Base-by-base conservation (phyloP, 1,139 yeast genomes). In the Diutina ranongensis region DNA sequence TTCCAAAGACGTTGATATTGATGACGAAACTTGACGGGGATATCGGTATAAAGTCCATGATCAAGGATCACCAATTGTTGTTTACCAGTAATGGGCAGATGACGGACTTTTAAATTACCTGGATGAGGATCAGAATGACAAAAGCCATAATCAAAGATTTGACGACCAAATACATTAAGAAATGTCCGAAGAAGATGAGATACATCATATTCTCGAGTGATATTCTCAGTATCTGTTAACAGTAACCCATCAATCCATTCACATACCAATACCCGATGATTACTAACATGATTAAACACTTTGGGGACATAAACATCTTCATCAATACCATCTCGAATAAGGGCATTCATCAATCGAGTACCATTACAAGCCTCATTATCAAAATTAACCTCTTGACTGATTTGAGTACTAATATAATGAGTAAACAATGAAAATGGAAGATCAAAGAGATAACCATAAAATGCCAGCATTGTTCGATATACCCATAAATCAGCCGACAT, bases 91-190 rank as follows among this genome's bases (percentile, higher is more conserved):
- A 55, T 49, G 25, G 63, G 60, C 27, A 64, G 56, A 40, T 87
- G 62, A 8, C 42, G 28, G 2, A 79, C 75, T 48, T 83, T 58
- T 50, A 84, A 61, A 56, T 84, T 84, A 3, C 94, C 94, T 1
- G 94, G 94, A 56, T 84, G 94, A 5, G 92, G 86, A 57, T 84
- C 94, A 46, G 88, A 78, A 58, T 84, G 94, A 15, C 84, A 79
- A 49, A 77, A 69, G 7, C 94, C 94, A 75, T 85, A 83, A 40
- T 72, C 67, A 58, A 83, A 84, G 28, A 83, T 80, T 63, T 82
- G 89, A 49, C 75, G 73, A 7, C 85, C 79, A 52, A 80, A 80
- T 15, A 80, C 64, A 31, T 65, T 65, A 41, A 80, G 61, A 51
- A 82, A 74, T 48, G 72, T 74, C 18, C 66, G 60, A 76, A 83